A percentile compares a stretch with the other conserved stretches of the same genome.
Evolutionary conservation across 2,329 filamentous ascomycete species (phyloP).

Genomic region (Clarireedia paspali): DNA sequence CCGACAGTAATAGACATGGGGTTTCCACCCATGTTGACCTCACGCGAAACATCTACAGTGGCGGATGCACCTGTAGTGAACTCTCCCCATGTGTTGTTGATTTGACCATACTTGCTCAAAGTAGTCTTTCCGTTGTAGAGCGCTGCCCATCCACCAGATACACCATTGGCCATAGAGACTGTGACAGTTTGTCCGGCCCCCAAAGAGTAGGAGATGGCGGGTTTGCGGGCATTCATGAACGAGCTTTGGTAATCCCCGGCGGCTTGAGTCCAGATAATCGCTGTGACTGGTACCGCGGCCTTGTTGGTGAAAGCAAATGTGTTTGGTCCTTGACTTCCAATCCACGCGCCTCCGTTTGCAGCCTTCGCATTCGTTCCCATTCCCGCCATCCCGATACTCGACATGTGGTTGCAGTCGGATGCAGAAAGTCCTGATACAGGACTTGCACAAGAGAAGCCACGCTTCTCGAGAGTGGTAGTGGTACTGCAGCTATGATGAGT

Average conservation of each 20-base stretch:
- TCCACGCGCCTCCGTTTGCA: constrained; percentile 8
- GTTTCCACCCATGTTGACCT: constrained; percentile 11
- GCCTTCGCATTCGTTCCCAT: constrained; percentile 7
- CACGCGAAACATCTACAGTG: constrained; percentile 9
- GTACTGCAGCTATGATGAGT: not conserved
- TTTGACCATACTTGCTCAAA: constrained; percentile 6
- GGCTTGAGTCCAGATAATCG: constrained; percentile 5
- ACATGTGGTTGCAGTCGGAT: constrained; percentile 11
- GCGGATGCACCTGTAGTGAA: constrained; percentile 10
- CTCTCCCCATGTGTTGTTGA: constrained; percentile 13
- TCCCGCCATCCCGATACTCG: constrained; percentile 5
- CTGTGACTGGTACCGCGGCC: not conserved
- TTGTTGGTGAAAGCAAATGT: constrained; percentile 5
- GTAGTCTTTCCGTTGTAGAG: constrained; percentile 9
- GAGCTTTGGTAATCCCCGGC: constrained; percentile 2
- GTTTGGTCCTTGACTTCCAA: constrained; percentile 10
- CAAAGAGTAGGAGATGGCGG: constrained; percentile 8
- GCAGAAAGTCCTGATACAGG: constrained; percentile 4
- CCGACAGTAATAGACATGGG: constrained; percentile 5
- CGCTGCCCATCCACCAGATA: constrained; percentile 10
- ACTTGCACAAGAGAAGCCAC: constrained; percentile 3
- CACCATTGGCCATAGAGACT: constrained; percentile 9
- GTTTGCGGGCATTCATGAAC: constrained; percentile 1
- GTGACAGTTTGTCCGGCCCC: not conserved
- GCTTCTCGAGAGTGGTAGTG: constrained; percentile 6